A percentile compares a stretch with the other conserved stretches of the same genome.
These are phyloP conservation scores for Xerocomellus chrysenteron DNA, from an alignment of 768 basidiomycete genomes.

Conservation along the genomic window DNA sequence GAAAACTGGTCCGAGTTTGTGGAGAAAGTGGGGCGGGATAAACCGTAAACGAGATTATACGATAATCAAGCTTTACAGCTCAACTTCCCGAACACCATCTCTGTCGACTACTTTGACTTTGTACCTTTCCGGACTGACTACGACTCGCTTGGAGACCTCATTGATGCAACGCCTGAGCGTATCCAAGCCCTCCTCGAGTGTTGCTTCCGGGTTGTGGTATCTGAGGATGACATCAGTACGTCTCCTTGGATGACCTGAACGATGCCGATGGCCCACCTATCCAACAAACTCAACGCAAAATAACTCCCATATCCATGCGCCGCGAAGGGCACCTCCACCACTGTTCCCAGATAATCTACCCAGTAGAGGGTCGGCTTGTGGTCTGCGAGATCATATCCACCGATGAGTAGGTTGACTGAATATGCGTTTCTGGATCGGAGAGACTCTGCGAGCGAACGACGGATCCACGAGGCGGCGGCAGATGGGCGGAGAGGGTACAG, in stretches of 20 bases:
- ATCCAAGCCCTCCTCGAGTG: constrained; percentile 82
- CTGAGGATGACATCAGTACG: constrained; percentile 35
- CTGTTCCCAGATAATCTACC: constrained; percentile 94
- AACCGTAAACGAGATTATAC: constrained; percentile 1
- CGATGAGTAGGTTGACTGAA: constrained; percentile 88
- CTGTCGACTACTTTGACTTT: constrained; percentile 92
- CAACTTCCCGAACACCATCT: constrained; percentile 81
- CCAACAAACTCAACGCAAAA: constrained; percentile 89
- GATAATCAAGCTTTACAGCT: constrained; percentile 46
- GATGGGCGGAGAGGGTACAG: constrained; percentile 84
- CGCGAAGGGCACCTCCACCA: constrained; percentile 85
- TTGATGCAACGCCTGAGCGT: constrained; percentile 83
- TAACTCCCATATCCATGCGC: constrained; percentile 96
- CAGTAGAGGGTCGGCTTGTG: constrained; percentile 82
- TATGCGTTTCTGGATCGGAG: constrained; percentile 87
- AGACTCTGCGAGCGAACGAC: constrained; percentile 84
- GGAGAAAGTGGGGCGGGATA: neutral
- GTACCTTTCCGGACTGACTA: constrained; percentile 78
- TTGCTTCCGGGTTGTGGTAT: constrained; percentile 88
- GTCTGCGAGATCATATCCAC: constrained; percentile 84
- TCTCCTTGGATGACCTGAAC: neutral
- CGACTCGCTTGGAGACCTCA: constrained; percentile 82
- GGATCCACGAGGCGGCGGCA: constrained; percentile 94
- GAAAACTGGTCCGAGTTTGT: neutral
- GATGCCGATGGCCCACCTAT: constrained; percentile 53